Evolutionary conservation across 2,329 filamentous ascomycete genomes (phyloP).

Genomic region (Colletotrichum tanaceti): DNA sequence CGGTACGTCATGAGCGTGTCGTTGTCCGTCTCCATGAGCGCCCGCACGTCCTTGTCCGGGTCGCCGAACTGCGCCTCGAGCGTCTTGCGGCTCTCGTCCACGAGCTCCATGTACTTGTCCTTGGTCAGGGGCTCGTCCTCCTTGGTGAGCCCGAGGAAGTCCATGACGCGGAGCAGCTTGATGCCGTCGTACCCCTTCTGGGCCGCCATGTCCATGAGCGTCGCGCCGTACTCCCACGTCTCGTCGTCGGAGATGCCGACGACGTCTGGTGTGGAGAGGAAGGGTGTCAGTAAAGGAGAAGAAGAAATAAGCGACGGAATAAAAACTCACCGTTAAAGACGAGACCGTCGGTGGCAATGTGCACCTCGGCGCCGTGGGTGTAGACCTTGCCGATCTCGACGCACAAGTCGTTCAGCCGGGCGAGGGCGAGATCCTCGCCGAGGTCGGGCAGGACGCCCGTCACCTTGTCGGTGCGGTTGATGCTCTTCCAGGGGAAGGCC

Average conservation of each 20-base stretch:
- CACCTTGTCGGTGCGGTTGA: conserved; percentile 48
- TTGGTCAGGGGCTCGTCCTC: conserved; percentile 36
- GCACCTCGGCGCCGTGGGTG: conserved; percentile 52
- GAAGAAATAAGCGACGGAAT: no score
- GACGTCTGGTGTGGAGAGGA: no score
- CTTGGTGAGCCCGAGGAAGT: conserved; percentile 47
- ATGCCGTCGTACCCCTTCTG: conserved; percentile 49
- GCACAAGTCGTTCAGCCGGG: conserved; percentile 54
- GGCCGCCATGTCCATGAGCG: conserved; percentile 50
- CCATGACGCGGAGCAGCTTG: conserved; percentile 52
- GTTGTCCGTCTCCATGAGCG: conserved; percentile 41
- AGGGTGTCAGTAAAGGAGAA: no score
- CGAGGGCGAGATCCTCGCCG: conserved; percentile 56
- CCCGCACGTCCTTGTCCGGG: conserved; percentile 32
- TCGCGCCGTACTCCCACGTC: conserved; percentile 55
- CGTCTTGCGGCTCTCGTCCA: conserved; percentile 30
- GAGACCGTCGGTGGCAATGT: conserved; percentile 57
- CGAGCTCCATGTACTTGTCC: conserved; percentile 34
- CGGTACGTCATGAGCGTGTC: conserved; percentile 43
- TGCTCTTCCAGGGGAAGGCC: conserved; percentile 44
- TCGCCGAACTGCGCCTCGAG: conserved; percentile 38
- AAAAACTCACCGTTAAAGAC: conserved; percentile 46
- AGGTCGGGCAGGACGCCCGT: conserved; percentile 53
- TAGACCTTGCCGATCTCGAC: conserved; percentile 53
- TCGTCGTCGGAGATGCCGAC: conserved; percentile 54